phyloP scores from a whole-genome alignment of 352 stramenopile species.

The Globisporangium iwayamae region DNA sequence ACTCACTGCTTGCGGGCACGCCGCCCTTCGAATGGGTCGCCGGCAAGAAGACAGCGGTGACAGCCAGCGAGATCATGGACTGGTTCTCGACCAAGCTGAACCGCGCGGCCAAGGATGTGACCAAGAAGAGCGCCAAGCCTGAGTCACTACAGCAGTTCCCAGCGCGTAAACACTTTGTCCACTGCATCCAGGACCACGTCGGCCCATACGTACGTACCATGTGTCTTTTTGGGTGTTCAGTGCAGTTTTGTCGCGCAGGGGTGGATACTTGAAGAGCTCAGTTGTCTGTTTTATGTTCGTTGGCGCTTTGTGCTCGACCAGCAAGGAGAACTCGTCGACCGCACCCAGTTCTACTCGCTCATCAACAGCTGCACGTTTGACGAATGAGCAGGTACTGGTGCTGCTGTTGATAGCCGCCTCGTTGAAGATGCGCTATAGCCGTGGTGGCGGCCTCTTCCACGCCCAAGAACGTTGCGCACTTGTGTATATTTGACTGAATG shows the following conservation, averaged over 20 bases:
- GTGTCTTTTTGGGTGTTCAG: not conserved
- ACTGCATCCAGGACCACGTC: slow-evolving; percentile 23
- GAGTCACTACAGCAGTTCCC: not conserved
- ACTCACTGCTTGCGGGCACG: slow-evolving; percentile 34
- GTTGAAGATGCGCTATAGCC: not conserved
- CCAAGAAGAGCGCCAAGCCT: not conserved
- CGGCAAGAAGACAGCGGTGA: slow-evolving; percentile 17
- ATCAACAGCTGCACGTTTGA: not conserved
- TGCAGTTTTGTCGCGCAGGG: not conserved
- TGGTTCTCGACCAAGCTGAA: slow-evolving; percentile 32
- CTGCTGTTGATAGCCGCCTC: too few relatives aligned
- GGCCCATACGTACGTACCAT: slow-evolving; percentile 15
- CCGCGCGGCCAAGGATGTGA: slow-evolving; percentile 19
- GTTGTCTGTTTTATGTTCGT: not conserved
- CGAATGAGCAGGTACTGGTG: not conserved
- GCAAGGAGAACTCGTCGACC: slow-evolving; percentile 1
- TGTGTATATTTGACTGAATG: not conserved
- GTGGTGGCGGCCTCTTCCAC: not conserved
- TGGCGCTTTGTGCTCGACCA: not conserved
- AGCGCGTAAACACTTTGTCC: slow-evolving; percentile 21
- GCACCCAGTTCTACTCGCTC: slow-evolving; percentile 6
- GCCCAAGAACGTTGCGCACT: not conserved
- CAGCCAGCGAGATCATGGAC: slow-evolving; percentile 15
- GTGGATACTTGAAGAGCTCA: not conserved
- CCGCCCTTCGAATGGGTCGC: slow-evolving; percentile 41